Evolutionary conservation across 441 rosid genomes (phyloP), one percentile per base, ranked within the genome.

Genomic region (Pelargonium myrrhifolium): DNA sequence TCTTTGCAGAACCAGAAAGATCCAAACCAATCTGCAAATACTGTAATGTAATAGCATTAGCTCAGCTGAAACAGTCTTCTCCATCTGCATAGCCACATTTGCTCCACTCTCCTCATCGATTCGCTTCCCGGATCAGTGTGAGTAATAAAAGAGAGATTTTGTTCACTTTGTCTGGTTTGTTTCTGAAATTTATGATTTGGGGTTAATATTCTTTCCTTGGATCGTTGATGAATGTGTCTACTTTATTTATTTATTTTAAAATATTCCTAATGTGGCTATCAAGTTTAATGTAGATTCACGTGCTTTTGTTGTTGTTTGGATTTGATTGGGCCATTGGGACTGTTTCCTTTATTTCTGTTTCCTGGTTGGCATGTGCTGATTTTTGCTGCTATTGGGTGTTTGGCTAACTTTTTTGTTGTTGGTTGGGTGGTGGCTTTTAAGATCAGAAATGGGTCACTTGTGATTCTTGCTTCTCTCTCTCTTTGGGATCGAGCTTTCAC

Each of bases 151-250:
- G 37, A 31, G 37, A 31, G 37, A 49, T 31, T 24, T 24, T 24
- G 28, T 24, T 24, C 28, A 24, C 3, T 47, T 47, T 12, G 3
- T 15, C 0, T 6, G 3, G 17, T 47, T 47, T 11, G 2, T 47
- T 47, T 43, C 12, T 12, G 53, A 24, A 11, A 47, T 47, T 47
- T 14, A 47, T 14, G 2, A 15, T 47, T 5, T 47, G 53, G 53
- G 53, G 63, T 62, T 15, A 2, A 66, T 66, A 66, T 75, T 70
- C 74, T 24, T 75, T 75, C 12, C 71, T 37, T 75, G 61, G 56
- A 66, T 59, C 66, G 45, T 43, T 43, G 58, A 62, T 51, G 9
- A 60, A 69, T 51, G 58, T 8, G 8, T 39, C 20, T 49, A 21
- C 12, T 59, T 67, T 59, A 11, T 26, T 35, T 6, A 45, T 11